Base-by-base conservation (phyloP, 139 green algal genomes). In the Auxenochlorella pyrenoidosa region DNA sequence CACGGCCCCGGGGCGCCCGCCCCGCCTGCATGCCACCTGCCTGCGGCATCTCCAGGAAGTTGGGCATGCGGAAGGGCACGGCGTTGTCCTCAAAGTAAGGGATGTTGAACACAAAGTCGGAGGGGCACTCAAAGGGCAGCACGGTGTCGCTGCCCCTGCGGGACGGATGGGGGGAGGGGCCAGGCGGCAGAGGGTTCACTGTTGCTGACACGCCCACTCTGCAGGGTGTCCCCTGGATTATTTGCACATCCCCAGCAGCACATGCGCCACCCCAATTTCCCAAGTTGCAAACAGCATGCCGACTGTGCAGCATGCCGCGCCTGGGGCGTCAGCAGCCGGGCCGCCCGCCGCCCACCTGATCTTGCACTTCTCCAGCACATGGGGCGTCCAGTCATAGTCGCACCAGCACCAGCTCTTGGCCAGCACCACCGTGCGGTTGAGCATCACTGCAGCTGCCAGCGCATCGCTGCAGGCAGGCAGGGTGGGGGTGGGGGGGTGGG, bases 61-160 rank as follows among this genome's bases (percentile, higher is more conserved):
- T 43, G 32, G 66, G 38, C 43, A 79, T 34, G 32, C 82, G 82
- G 66, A 79, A 86, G 30, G 51, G 8, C 10, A 86, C 6, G 22
- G n/a, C 28, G 5, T 51, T 16, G 16, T 66, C 43, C 32, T 86
- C 82, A 36, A 86, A 38, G 26, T 38, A 28, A 0, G 65, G 38
- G 32, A 86, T 79, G 41, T 40, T 73, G n/a, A 86, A 75, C 18
- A 86, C 28, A 24, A 79, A 86, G n/a, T 86, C 82, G 65, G 65
- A 36, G 4, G 82, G 82, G 82, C 82, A 86, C 66, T 78, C 38
- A 51, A 86, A 86, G 19, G 82, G 82, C 21, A 79, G 66, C 66
- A 38, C 18, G 16, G 22, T 28, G 82, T 86, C 82, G 66, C 43
- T 59, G 32, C 59, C 82, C 43, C 82, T 85, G 82, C 66, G 58